Percentiles rank a stretch among this genome's conserved stretches.
These are phyloP conservation scores for Lichtheimia hyalospora DNA, from an alignment of 371 early-diverging fungal genomes.

Conservation along the genomic window DNA sequence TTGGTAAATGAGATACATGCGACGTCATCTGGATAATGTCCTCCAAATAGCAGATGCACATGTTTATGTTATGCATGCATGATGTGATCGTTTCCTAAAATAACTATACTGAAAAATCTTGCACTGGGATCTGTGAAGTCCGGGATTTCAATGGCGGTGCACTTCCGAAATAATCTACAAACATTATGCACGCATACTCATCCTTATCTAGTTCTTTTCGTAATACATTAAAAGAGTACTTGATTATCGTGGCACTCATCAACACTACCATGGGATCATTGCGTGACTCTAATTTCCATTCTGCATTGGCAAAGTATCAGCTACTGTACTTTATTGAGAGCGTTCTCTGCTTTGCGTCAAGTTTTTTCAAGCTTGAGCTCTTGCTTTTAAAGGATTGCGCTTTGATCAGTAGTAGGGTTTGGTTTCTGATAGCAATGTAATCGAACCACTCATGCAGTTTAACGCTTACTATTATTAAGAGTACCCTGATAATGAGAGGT, in stretches of 20 bases:
- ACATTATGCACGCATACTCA: not conserved
- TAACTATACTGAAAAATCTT: conserved; percentile 46
- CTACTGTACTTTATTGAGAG: too few species aligned
- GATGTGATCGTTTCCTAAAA: not conserved
- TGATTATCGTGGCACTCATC: conserved; percentile 85
- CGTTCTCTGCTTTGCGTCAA: too few species aligned
- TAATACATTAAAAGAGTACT: conserved; percentile 40
- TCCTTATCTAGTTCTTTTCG: not conserved
- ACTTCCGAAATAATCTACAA: conserved; percentile 49
- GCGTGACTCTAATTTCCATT: too few species aligned
- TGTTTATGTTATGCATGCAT: not conserved
- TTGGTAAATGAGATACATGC: conserved; percentile 41
- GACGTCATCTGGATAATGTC: conserved; percentile 53
- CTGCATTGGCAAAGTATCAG: too few species aligned
- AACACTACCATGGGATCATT: conserved; percentile 60
- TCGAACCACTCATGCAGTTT: too few species aligned
- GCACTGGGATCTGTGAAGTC: conserved; percentile 82
- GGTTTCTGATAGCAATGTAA: too few species aligned
- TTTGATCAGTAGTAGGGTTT: too few species aligned
- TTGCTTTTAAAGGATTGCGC: too few species aligned
- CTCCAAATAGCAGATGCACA: conserved; percentile 48
- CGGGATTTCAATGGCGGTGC: conserved; percentile 72
- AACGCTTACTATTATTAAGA: too few species aligned
- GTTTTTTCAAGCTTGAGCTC: too few species aligned
- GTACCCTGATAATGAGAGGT: too few species aligned